These are phyloP conservation scores for Fusarium sarcochroum DNA, from an alignment of 2,329 filamentous ascomycete genomes.

Conservation along the genomic window DNA sequence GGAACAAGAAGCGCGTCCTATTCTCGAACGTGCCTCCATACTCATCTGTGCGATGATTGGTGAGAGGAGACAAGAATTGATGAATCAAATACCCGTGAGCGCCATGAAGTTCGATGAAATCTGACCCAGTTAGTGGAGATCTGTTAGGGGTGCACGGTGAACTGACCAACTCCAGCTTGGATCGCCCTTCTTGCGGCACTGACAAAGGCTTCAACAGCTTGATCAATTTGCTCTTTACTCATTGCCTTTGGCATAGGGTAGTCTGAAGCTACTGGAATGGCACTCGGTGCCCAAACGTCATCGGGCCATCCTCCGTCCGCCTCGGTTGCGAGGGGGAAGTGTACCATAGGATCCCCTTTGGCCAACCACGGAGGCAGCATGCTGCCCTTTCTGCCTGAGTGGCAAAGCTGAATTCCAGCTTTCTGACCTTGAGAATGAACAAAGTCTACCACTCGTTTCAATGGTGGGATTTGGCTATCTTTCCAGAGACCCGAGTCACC, in stretches of 20 bases:
- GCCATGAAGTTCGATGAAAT: conserved; percentile 9
- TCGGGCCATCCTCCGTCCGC: background rate
- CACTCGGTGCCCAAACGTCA: background rate
- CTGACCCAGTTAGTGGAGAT: fast-evolving
- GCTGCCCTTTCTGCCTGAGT: background rate
- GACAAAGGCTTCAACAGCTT: background rate
- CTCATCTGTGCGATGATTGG: conserved; percentile 65
- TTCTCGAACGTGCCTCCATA: conserved; percentile 77
- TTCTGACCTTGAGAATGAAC: background rate
- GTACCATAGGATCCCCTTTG: background rate
- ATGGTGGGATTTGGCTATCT: background rate
- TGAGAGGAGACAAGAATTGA: background rate
- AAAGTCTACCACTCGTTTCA: background rate
- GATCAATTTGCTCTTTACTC: fast-evolving
- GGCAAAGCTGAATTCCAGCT: background rate
- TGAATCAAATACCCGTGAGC: conserved; percentile 4
- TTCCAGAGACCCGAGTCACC: conserved; percentile 6
- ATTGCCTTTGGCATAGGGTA: background rate
- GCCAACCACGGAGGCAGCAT: background rate
- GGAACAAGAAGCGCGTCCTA: conserved; percentile 69
- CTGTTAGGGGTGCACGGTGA: fast-evolving
- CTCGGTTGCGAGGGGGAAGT: background rate
- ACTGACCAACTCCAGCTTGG: conserved; percentile 1
- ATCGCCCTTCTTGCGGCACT: background rate
- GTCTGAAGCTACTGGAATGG: background rate